These are phyloP conservation scores for Trichophyton benhamiae DNA, from an alignment of 2,329 filamentous ascomycete species.

Conservation along the genomic window DNA sequence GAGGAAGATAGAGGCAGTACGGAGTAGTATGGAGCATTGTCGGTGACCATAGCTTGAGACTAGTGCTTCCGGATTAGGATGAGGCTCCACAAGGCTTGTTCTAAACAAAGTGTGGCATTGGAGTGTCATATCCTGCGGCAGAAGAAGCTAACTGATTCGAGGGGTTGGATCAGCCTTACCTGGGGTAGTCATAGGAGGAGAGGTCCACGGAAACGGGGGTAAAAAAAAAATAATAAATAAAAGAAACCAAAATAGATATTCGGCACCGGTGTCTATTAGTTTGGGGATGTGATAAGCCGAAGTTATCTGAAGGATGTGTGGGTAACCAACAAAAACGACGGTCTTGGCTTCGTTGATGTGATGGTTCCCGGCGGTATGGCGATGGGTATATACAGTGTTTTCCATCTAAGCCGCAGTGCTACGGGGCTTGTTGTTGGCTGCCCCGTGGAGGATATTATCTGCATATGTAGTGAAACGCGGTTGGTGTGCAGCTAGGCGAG, in stretches of 20 bases:
- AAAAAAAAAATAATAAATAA: background rate
- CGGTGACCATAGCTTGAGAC: background rate
- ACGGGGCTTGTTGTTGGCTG: background rate
- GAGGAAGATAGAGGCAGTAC: background rate
- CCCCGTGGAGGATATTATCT: background rate
- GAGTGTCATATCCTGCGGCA: background rate
- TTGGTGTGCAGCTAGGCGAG: background rate
- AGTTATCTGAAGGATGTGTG: background rate
- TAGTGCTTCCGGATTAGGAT: slow-evolving; percentile 3
- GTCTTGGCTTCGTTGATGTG: background rate
- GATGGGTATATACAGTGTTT: background rate
- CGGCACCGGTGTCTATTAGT: background rate
- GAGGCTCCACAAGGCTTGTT: background rate
- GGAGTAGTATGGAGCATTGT: too few species aligned
- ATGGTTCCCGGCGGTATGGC: background rate
- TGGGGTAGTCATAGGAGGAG: background rate
- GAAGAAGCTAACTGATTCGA: background rate
- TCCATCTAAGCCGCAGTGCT: background rate
- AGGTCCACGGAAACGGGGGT: background rate
- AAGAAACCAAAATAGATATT: background rate
- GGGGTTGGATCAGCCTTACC: background rate
- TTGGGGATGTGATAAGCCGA: background rate
- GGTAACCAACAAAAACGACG: background rate
- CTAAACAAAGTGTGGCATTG: slow-evolving; percentile 3
- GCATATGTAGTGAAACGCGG: slow-evolving; percentile 1